Conservation (phyloP, 192 early-diverging fungal genomes). For the Spizellomyces sp. region DNA sequence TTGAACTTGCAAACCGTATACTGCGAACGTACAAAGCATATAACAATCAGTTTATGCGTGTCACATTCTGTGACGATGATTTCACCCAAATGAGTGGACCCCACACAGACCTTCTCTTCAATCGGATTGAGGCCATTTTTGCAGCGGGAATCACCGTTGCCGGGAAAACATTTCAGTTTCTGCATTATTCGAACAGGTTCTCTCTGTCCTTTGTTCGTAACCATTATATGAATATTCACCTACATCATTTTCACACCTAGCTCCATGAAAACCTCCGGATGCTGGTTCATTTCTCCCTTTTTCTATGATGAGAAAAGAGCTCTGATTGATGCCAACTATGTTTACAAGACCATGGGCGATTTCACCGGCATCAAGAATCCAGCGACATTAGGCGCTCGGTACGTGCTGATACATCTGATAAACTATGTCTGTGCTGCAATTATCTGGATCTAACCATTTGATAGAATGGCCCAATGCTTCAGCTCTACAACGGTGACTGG, state of each 20-base stretch:
- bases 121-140: conserved; percentile 59
- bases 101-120: conserved; percentile 21
- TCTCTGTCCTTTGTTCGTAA: neutral
- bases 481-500: conserved; percentile 63
- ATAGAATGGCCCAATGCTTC: conserved; percentile 67
- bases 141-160: conserved; percentile 63
- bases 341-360: conserved; percentile 71
- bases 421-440: conserved; percentile 2
- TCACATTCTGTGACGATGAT: conserved; percentile 70
- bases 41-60: conserved; percentile 65
- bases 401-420: neutral
- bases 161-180: conserved; percentile 56
- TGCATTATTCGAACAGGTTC: conserved; percentile 67
- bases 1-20: conserved; percentile 77
- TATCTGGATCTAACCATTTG: neutral
- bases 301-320: conserved; percentile 34
- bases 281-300: conserved; percentile 67
- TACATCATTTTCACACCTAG: neutral
- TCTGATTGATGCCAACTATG: conserved; percentile 46
- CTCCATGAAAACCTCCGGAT: conserved; percentile 52
- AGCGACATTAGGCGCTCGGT: conserved; percentile 69
- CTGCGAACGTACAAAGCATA: conserved; percentile 57
- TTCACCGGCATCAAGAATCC: conserved; percentile 66
- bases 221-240: neutral
- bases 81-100: conserved; percentile 29